Conservation (phyloP, 176 grass and related monocot species). For the Zea luxurians region DNA sequence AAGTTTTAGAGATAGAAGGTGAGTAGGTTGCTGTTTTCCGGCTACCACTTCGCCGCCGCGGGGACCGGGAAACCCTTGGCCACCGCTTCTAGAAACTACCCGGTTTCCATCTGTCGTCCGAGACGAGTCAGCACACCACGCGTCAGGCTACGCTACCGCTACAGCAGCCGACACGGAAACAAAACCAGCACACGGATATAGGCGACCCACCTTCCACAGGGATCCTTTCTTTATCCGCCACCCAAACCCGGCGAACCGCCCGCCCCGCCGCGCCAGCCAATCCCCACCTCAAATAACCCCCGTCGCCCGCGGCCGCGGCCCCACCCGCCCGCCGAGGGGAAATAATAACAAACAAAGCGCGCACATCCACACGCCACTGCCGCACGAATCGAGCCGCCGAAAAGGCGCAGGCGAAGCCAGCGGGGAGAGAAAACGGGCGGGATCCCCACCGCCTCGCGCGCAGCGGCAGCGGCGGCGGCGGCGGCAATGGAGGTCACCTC, state of each 20-base stretch:
- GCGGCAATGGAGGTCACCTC: slow-evolving; percentile 54
- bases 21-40: too few relatives aligned
- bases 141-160: background rate
- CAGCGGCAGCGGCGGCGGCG: background rate
- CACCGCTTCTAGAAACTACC: background rate
- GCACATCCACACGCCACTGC: slow-evolving; percentile 43
- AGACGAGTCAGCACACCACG: slow-evolving; percentile 33
- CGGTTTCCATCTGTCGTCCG: background rate
- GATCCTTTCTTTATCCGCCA: slow-evolving; percentile 25
- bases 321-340: background rate
- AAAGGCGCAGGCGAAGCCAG: background rate
- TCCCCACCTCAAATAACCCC: slow-evolving; percentile 38
- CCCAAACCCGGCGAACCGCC: slow-evolving; percentile 34
- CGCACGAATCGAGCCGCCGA: background rate
- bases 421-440: background rate
- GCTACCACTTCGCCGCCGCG: too few relatives aligned
- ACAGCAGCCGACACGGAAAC: background rate
- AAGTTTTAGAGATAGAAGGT: too few relatives aligned
- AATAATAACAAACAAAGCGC: slow-evolving; percentile 8
- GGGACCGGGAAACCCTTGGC: background rate
- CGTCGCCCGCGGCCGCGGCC: slow-evolving; percentile 20
- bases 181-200: background rate
- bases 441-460: slow-evolving; percentile 13
- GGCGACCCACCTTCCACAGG: slow-evolving; percentile 1
- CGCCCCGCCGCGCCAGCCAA: slow-evolving; percentile 11